A percentile compares a stretch with the other conserved stretches of the same genome.
Conservation (phyloP, 805 yeast genomes). For the Ogataea nonfermentans region DNA sequence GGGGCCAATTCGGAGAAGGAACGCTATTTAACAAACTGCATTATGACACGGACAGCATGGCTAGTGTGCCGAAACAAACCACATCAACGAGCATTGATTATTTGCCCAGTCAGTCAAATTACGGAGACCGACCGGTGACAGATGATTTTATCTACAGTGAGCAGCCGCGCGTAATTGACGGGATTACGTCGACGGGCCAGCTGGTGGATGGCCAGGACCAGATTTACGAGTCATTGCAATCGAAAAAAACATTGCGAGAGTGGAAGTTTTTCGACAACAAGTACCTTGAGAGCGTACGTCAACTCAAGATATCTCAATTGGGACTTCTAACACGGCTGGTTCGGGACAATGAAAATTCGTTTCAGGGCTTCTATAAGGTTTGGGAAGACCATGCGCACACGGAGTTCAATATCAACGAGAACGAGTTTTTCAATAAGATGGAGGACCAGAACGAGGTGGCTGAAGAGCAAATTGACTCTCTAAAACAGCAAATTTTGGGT, state of each 20-base stretch:
- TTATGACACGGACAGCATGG: slow-evolving; percentile 8
- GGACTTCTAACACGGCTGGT: slow-evolving; percentile 43
- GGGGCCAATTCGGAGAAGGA: slow-evolving; percentile 3
- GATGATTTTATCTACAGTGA: slow-evolving; percentile 17
- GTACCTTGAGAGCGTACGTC: slow-evolving; percentile 50
- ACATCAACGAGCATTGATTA: slow-evolving; percentile 18
- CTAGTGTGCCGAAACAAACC: slow-evolving; percentile 7
- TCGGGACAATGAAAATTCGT: slow-evolving; percentile 28
- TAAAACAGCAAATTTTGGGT: slow-evolving; percentile 48
- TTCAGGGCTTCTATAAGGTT: slow-evolving; percentile 31
- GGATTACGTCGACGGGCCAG: slow-evolving; percentile 54
- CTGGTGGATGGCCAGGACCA: slow-evolving; percentile 71
- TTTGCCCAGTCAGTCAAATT: slow-evolving; percentile 17
- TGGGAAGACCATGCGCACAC: slow-evolving; percentile 22
- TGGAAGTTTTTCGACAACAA: slow-evolving; percentile 51
- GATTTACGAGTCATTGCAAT: slow-evolving; percentile 81
- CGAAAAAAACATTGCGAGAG: slow-evolving; percentile 58
- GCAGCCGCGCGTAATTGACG: slow-evolving; percentile 40
- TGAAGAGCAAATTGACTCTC: slow-evolving; percentile 45
- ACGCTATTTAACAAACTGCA: slow-evolving; percentile 2
- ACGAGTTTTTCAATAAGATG: slow-evolving; percentile 52
- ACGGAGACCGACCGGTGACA: slow-evolving; percentile 2
- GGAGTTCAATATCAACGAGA: slow-evolving; percentile 29
- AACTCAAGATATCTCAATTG: slow-evolving; percentile 56
- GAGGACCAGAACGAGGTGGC: slow-evolving; percentile 50